Percentiles rank a stretch among this genome's conserved stretches.
These are phyloP conservation scores for Leptoxyphium fumago DNA, from an alignment of 2,329 filamentous ascomycete genomes.

Conservation along the genomic window DNA sequence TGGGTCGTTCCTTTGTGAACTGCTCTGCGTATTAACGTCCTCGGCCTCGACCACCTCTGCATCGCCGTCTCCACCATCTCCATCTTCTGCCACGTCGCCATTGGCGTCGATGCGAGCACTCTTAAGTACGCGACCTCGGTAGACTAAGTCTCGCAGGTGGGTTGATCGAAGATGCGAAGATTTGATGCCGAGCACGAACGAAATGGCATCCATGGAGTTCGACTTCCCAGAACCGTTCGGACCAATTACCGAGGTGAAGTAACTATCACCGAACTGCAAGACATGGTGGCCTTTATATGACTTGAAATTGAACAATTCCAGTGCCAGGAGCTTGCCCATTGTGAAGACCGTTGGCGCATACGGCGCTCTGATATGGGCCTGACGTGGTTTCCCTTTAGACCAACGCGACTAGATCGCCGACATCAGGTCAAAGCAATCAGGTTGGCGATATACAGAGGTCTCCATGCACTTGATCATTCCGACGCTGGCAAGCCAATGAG, in stretches of 20 bases:
- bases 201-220: constrained; percentile 99
- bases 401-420: no score
- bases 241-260: constrained; percentile 98
- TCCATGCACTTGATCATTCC: no score
- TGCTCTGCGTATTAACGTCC: constrained; percentile 39
- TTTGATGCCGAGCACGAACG: constrained; percentile 95
- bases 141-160: constrained; percentile 87
- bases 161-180: constrained; percentile 93
- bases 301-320: constrained; percentile 98
- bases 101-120: constrained; percentile 88
- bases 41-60: constrained; percentile 24
- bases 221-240: constrained; percentile 99
- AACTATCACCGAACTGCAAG: constrained; percentile 89
- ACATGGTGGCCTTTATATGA: constrained; percentile 96
- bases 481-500: no score
- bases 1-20: constrained; percentile 61
- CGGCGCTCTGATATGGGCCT: no score
- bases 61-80: constrained; percentile 36
- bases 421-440: no score
- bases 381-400: no score
- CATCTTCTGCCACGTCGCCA: constrained; percentile 49
- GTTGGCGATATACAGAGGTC: no score
- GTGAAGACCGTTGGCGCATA: neutral
- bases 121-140: constrained; percentile 84
- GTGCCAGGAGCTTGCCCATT: constrained; percentile 92